phyloP scores from a whole-genome alignment of 2,329 filamentous ascomycete species.

The Aspergillus fumigatiaffinis region DNA sequence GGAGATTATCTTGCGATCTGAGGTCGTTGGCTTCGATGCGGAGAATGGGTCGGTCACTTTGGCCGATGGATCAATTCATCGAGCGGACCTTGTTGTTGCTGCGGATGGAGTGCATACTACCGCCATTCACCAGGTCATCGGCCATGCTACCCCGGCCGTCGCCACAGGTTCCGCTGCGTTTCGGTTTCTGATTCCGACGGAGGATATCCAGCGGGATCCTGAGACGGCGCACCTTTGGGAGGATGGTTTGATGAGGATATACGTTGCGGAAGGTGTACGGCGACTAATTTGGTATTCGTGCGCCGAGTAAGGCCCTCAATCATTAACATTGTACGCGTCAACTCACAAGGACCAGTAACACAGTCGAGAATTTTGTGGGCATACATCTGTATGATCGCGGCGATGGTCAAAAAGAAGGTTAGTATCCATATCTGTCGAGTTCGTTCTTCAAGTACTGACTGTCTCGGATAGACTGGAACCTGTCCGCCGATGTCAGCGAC shows the following conservation, averaged over 20 bases:
- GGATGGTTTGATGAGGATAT: conserved; percentile 32
- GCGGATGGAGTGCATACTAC: conserved; percentile 30
- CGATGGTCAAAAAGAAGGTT: conserved; percentile 1
- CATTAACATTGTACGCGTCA: not conserved
- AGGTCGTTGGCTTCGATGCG: conserved; percentile 20
- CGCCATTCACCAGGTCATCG: conserved; percentile 8
- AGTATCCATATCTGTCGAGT: not conserved
- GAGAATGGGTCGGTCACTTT: conserved; percentile 17
- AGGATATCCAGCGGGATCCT: conserved; percentile 26
- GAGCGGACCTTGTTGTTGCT: conserved; percentile 29
- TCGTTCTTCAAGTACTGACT: not conserved
- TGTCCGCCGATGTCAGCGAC: conserved; percentile 3
- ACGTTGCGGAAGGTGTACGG: conserved; percentile 16
- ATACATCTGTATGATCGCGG: conserved; percentile 14
- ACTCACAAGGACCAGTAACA: conserved; percentile 10
- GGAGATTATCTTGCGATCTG: conserved; percentile 17
- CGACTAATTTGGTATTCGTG: conserved; percentile 29
- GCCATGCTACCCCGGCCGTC: not conserved
- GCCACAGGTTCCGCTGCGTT: conserved; percentile 22
- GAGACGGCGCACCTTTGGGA: conserved; percentile 15
- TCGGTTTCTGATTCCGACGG: conserved; percentile 20
- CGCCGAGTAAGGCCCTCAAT: conserved; percentile 14
- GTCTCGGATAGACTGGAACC: not conserved
- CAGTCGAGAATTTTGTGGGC: conserved; percentile 28
- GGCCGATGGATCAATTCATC: conserved; percentile 14